These are phyloP conservation scores for Cyclanthera cordifolia DNA, from an alignment of 306 rosid species.

Conservation along the genomic window DNA sequence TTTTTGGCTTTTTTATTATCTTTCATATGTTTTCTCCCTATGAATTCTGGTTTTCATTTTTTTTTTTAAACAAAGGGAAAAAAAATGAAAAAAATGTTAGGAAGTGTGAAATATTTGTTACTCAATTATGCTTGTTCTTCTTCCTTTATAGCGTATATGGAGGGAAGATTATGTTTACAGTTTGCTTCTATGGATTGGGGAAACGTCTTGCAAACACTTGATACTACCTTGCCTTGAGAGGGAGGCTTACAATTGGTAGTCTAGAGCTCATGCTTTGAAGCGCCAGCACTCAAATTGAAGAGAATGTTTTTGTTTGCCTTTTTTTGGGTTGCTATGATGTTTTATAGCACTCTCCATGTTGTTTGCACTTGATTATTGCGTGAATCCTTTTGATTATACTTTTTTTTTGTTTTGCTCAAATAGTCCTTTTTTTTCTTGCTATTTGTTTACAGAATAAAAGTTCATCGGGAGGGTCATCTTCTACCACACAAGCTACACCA, in stretches of 20 bases:
- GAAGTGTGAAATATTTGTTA: neutral
- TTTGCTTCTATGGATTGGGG: neutral
- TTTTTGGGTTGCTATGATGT: neutral
- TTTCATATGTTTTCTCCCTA: neutral
- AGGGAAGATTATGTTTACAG: neutral
- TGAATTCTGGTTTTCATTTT: neutral
- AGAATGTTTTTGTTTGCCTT: neutral
- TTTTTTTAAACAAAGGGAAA: neutral
- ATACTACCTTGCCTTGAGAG: neutral
- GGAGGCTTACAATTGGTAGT: neutral
- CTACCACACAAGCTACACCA: conserved; percentile 40
- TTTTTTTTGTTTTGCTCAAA: neutral
- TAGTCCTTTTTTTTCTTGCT: neutral
- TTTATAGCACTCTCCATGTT: neutral
- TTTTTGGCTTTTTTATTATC: neutral
- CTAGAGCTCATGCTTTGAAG: neutral
- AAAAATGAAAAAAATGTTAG: neutral
- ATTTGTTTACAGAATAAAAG: conserved; percentile 39
- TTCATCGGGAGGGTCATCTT: conserved; percentile 41
- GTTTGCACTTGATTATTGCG: neutral
- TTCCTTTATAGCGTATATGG: neutral
- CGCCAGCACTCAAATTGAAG: neutral
- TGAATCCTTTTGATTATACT: neutral
- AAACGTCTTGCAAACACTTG: neutral
- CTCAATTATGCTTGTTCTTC: neutral